These are phyloP conservation scores for Datura wrightii DNA, from an alignment of 257 asterid genomes.

Conservation along the genomic window DNA sequence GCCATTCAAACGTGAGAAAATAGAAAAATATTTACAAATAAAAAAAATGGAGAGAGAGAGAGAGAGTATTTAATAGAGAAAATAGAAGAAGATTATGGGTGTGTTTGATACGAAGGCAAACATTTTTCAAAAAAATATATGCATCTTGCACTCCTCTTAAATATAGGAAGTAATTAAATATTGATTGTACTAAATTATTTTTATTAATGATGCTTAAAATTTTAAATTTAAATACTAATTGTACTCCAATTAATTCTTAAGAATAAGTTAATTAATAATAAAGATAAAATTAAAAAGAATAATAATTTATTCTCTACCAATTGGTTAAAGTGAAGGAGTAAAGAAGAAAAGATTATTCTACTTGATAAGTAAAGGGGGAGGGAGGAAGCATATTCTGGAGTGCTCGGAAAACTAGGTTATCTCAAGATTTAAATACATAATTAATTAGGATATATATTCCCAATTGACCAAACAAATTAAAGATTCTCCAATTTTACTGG, in stretches of 20 bases:
- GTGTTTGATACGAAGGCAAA: no score
- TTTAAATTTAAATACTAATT: background rate
- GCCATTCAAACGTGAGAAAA: no score
- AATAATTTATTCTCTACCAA: background rate
- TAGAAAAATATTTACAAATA: no score
- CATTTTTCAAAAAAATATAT: no score
- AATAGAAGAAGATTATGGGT: no score
- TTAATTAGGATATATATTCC: background rate
- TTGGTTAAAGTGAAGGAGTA: background rate
- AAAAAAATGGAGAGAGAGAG: no score
- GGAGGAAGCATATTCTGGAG: background rate
- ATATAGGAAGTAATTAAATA: background rate
- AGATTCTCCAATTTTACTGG: constrained; percentile 7
- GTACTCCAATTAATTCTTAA: no score
- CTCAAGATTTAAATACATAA: background rate
- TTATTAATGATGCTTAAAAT: background rate
- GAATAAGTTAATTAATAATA: background rate
- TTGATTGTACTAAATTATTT: background rate
- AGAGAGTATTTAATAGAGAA: no score
- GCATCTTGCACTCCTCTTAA: background rate
- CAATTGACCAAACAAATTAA: background rate
- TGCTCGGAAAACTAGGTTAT: background rate
- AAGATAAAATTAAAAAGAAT: background rate
- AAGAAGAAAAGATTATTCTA: background rate
- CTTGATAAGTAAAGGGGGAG: background rate